Percentiles rank a stretch among this genome's conserved stretches.
Evolutionary conservation across 2,329 filamentous ascomycete species (phyloP).

Genomic region (Hymenoscyphus linearis): DNA sequence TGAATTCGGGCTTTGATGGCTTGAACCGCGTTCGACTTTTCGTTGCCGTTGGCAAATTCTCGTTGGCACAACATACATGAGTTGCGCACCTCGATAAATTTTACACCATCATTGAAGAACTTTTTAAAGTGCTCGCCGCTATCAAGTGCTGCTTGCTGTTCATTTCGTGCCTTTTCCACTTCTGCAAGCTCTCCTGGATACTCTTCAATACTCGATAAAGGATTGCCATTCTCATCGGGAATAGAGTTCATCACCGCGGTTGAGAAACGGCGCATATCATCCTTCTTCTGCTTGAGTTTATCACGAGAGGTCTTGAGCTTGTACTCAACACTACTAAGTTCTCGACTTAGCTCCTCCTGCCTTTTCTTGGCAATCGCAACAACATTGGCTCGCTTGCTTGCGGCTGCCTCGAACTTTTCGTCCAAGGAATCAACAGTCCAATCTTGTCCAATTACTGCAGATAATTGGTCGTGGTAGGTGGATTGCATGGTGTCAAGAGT

Average conservation of each 20-base stretch:
- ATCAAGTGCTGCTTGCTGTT: conserved; percentile 57
- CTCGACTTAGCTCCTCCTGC: conserved; percentile 65
- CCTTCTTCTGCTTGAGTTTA: conserved; percentile 57
- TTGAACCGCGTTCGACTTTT: conserved; percentile 58
- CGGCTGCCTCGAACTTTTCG: conserved; percentile 57
- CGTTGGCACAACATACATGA: conserved; percentile 73
- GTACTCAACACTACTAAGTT: conserved; percentile 72
- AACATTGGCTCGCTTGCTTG: conserved; percentile 51
- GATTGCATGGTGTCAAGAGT: conserved; percentile 72
- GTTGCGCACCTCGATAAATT: conserved; percentile 60
- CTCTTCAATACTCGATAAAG: conserved; percentile 44
- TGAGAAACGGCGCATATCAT: conserved; percentile 58
- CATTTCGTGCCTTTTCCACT: conserved; percentile 47
- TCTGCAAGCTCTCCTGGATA: conserved; percentile 47
- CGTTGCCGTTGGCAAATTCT: conserved; percentile 55
- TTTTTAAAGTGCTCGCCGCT: conserved; percentile 64
- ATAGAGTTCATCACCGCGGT: conserved; percentile 49
- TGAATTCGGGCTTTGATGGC: conserved; percentile 61
- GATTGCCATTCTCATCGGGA: conserved; percentile 33
- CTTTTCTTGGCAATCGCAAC: conserved; percentile 62
- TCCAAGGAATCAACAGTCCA: conserved; percentile 72
- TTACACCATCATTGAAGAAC: conserved; percentile 66
- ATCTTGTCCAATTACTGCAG: conserved; percentile 53
- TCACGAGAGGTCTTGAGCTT: conserved; percentile 61
- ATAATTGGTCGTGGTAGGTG: conserved; percentile 69